phyloP scores from a whole-genome alignment of 768 basidiomycete genomes.

The Glaciozyma martinii region DNA sequence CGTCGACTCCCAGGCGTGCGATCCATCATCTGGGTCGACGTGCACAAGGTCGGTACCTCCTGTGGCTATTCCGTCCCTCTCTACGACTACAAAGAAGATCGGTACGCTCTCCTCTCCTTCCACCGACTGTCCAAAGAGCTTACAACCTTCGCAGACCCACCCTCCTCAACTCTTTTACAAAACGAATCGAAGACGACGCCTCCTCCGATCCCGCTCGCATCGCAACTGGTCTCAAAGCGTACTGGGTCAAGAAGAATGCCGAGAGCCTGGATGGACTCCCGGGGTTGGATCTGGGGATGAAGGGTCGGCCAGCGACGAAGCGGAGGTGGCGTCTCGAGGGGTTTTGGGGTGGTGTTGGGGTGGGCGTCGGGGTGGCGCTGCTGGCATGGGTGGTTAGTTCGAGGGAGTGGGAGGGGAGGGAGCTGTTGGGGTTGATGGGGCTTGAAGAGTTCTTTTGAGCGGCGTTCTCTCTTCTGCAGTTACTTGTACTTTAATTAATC shows the following conservation, averaged over 20 bases:
- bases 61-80: slow-evolving; percentile 23
- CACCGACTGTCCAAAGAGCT: background rate
- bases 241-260: slow-evolving; percentile 13
- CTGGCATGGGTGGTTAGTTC: too few relatives aligned
- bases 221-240: background rate
- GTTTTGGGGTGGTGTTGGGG: background rate
- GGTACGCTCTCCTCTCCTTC: background rate
- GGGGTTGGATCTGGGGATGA: background rate
- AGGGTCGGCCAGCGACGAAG: too few relatives aligned
- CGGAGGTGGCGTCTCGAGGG: background rate
- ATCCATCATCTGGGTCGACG: slow-evolving; percentile 25
- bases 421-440: too few relatives aligned
- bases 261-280: slow-evolving; percentile 12
- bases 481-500: too few relatives aligned
- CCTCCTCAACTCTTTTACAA: background rate
- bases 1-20: slow-evolving; percentile 20
- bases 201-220: background rate
- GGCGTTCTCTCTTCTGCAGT: too few relatives aligned
- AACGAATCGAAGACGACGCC: background rate
- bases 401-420: too few relatives aligned
- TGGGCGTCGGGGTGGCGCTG: background rate
- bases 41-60: slow-evolving; percentile 17
- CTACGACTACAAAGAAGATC: slow-evolving; percentile 17
- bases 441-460: too few relatives aligned
- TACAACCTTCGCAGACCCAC: background rate